Evolutionary conservation across 176 grass and related monocot species (phyloP).

Genomic region (Sorghum bicolor): Sorghum_bicolor_NCBIv3 NC_012871.2:10399501-10400000

Average conservation of each 20-base stretch:
- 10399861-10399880: neutral
- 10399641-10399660: neutral
- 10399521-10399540: neutral
- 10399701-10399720: neutral
- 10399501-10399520: neutral
- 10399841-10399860: neutral
- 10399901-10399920: neutral
- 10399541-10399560: neutral
- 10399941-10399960: neutral
- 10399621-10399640: neutral
- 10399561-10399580: neutral
- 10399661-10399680: neutral
- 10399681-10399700: neutral
- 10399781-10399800: neutral
- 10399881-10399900: neutral
- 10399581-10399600: neutral
- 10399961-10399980: neutral
- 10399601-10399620: too few relatives aligned
- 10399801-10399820: neutral
- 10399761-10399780: neutral
- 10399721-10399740: neutral
- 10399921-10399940: neutral
- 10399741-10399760: neutral
- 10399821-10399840: neutral
- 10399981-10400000: neutral